These are phyloP conservation scores for Talaromyces trachyspermus DNA, from an alignment of 495 filamentous ascomycete species.

Conservation along the genomic window DNA sequence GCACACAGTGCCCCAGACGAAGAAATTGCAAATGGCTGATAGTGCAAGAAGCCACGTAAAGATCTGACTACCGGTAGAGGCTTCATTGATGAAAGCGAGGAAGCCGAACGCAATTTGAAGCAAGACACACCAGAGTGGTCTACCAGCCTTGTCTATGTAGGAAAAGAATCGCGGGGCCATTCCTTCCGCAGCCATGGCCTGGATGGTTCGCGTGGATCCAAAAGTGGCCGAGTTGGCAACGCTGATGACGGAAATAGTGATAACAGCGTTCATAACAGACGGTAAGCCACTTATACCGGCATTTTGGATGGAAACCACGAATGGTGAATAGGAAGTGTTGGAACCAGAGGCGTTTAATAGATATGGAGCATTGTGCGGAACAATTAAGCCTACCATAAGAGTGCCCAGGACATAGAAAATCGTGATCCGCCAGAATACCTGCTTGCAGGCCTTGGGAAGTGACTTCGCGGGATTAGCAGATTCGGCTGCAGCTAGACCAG, in stretches of 20 bases:
- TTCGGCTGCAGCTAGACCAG: slow-evolving; percentile 68
- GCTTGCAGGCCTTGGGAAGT: slow-evolving; percentile 60
- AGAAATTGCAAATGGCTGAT: slow-evolving; percentile 58
- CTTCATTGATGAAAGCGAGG: slow-evolving; percentile 49
- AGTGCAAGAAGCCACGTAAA: slow-evolving; percentile 63
- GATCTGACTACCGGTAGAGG: slow-evolving; percentile 26
- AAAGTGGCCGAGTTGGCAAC: slow-evolving; percentile 59
- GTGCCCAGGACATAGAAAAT: slow-evolving; percentile 69
- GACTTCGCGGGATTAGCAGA: slow-evolving; percentile 55
- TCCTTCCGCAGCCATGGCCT: slow-evolving; percentile 47
- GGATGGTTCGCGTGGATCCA: slow-evolving; percentile 56
- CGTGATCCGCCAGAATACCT: slow-evolving; percentile 70
- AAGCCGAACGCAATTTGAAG: slow-evolving; percentile 47
- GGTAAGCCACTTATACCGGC: slow-evolving; percentile 60
- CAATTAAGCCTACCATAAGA: slow-evolving; percentile 65
- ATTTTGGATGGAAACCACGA: slow-evolving; percentile 62
- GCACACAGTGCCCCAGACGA: slow-evolving; percentile 67
- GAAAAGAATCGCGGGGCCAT: slow-evolving; percentile 52
- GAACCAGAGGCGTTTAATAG: slow-evolving; percentile 39
- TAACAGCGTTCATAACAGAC: slow-evolving; percentile 67
- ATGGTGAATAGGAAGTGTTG: slow-evolving; percentile 58
- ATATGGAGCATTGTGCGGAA: slow-evolving; percentile 44
- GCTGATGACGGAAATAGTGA: slow-evolving; percentile 59
- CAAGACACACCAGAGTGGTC: slow-evolving; percentile 46
- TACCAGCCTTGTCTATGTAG: slow-evolving; percentile 51